Conservation (phyloP, 2,329 filamentous ascomycete genomes). For the Aspergillus glaucus region DNA sequence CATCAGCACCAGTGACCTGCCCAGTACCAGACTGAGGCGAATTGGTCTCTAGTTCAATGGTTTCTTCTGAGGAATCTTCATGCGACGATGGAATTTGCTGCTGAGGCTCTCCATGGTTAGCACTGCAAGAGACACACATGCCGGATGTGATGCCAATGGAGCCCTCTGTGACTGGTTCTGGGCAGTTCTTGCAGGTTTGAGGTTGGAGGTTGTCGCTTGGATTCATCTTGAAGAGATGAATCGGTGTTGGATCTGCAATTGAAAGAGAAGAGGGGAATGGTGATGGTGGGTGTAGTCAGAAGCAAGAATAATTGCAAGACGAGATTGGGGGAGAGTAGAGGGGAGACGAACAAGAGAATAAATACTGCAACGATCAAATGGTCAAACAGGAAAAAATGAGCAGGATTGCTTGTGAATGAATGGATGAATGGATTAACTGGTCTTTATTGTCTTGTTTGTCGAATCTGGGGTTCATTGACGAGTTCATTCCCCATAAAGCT, state of each 20-base stretch:
- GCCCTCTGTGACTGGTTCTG: neutral
- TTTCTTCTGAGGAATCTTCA: neutral
- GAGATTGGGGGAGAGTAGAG: neutral
- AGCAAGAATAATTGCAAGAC: neutral
- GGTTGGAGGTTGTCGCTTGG: neutral
- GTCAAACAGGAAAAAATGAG: too few relatives aligned
- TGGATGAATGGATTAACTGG: neutral
- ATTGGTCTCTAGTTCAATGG: neutral
- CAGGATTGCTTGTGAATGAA: too few relatives aligned
- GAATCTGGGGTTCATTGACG: neutral
- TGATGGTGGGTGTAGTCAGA: neutral
- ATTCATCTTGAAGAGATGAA: neutral
- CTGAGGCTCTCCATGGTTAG: neutral
- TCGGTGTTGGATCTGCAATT: neutral
- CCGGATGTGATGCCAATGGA: neutral
- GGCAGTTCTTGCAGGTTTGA: conserved; percentile 1
- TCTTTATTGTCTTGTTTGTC: neutral
- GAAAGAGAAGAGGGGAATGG: neutral
- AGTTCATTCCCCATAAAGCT: neutral
- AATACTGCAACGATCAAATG: too few relatives aligned
- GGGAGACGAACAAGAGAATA: neutral
- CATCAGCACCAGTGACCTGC: neutral
- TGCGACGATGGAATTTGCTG: neutral
- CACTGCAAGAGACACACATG: conserved; percentile 1
- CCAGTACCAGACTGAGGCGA: neutral